Evolutionary conservation across 2,329 filamentous ascomycete genomes (phyloP).

Genomic region (Metarhizium guizhouense): DNA sequence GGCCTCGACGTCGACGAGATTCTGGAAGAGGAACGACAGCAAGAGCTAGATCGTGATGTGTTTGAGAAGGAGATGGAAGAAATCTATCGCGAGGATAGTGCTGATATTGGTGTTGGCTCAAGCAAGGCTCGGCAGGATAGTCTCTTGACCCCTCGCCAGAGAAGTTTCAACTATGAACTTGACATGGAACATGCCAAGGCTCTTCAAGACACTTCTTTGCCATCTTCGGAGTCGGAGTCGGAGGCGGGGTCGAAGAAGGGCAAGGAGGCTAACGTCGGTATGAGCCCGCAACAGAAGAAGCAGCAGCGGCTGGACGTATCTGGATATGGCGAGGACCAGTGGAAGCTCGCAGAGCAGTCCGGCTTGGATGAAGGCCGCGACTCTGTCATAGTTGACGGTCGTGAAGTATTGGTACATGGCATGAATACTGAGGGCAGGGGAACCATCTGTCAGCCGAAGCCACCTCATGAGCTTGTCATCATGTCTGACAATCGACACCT

Average conservation of each 20-base stretch:
- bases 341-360: slow-evolving; percentile 55
- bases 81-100: slow-evolving; percentile 44
- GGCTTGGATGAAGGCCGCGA: slow-evolving; percentile 60
- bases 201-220: slow-evolving; percentile 23
- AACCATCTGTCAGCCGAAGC: slow-evolving; percentile 37
- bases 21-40: slow-evolving; percentile 65
- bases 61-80: slow-evolving; percentile 53
- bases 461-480: slow-evolving; percentile 16
- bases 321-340: slow-evolving; percentile 68
- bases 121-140: slow-evolving; percentile 32
- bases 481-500: slow-evolving; percentile 22
- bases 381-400: slow-evolving; percentile 56
- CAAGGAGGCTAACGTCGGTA: slow-evolving; percentile 1
- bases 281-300: slow-evolving; percentile 28
- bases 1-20: slow-evolving; percentile 93
- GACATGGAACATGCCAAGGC: slow-evolving; percentile 37
- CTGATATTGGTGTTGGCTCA: neutral
- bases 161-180: slow-evolving; percentile 65
- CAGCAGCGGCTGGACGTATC: slow-evolving; percentile 67
- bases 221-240: slow-evolving; percentile 1
- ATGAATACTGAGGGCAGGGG: slow-evolving; percentile 56
- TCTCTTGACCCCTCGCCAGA: slow-evolving; percentile 14
- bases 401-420: slow-evolving; percentile 62
- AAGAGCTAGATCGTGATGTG: slow-evolving; percentile 51
- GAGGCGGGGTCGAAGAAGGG: neutral